Conservation (phyloP, 192 early-diverging fungal species). For the Linnemannia exigua region DNA sequence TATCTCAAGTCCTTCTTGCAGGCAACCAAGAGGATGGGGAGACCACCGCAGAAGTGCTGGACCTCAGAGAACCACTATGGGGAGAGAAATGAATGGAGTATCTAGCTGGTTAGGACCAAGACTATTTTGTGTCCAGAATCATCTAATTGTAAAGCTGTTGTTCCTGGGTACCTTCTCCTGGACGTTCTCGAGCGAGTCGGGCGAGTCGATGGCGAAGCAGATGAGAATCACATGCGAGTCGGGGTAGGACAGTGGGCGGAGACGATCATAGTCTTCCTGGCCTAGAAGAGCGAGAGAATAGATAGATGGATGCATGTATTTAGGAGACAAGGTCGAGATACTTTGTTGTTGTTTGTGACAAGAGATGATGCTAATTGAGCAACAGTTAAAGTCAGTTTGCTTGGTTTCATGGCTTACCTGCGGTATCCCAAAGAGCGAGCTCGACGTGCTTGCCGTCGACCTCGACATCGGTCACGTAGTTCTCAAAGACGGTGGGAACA, state of each 20-base stretch:
- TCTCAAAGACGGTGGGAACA: constrained; percentile 83
- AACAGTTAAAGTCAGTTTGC: background rate
- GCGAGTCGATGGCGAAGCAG: constrained; percentile 91
- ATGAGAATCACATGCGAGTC: constrained; percentile 95
- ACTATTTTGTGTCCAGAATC: background rate
- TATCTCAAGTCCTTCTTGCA: constrained; percentile 93
- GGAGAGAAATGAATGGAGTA: background rate
- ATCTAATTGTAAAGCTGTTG: background rate
- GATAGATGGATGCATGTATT: constrained; percentile 64
- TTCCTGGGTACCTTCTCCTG: constrained; percentile 65
- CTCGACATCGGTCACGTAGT: constrained; percentile 76
- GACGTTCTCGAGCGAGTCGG: constrained; percentile 87
- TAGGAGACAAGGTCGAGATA: background rate
- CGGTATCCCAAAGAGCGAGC: constrained; percentile 82
- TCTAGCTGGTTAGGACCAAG: background rate
- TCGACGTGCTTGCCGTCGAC: constrained; percentile 79
- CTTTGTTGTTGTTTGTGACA: background rate
- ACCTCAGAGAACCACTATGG: constrained; percentile 92
- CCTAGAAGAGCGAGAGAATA: constrained; percentile 63
- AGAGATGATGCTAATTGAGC: background rate
- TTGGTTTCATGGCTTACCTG: constrained; percentile 61
- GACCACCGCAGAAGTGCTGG: constrained; percentile 84
- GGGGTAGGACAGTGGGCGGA: constrained; percentile 93
- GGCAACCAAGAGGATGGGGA: constrained; percentile 89
- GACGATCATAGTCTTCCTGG: constrained; percentile 97